Evolutionary conservation across 1,284 basidiomycete genomes (phyloP).

Genomic region (Malassezia dermatis): DNA sequence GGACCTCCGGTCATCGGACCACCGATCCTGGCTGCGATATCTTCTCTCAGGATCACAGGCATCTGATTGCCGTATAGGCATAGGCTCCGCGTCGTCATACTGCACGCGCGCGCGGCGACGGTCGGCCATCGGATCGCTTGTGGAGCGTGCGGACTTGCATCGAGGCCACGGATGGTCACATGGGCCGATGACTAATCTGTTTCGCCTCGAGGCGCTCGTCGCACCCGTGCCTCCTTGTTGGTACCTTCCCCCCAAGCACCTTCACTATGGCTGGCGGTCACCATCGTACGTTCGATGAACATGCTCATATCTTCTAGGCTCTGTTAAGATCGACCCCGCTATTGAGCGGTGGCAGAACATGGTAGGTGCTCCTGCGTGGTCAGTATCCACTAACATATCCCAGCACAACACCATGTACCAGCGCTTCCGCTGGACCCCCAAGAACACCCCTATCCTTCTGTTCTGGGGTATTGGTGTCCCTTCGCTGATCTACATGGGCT

Average conservation of each 20-base stretch:
- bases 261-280: slow-evolving; percentile 37
- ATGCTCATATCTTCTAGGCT: slow-evolving; percentile 20
- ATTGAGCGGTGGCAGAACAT: slow-evolving; percentile 42
- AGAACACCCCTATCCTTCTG: slow-evolving; percentile 24
- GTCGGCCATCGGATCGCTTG: background rate
- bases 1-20: background rate
- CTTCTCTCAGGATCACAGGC: background rate
- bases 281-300: slow-evolving; percentile 21
- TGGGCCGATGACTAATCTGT: background rate
- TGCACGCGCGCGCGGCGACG: background rate
- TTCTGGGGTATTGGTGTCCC: slow-evolving; percentile 34
- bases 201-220: background rate
- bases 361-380: slow-evolving; percentile 14
- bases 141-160: background rate
- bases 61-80: background rate
- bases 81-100: slow-evolving; percentile 4
- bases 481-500: slow-evolving; percentile 23
- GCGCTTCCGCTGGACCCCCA: slow-evolving; percentile 34
- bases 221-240: background rate
- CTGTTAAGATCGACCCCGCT: slow-evolving; percentile 41
- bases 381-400: background rate
- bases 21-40: background rate
- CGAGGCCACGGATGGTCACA: background rate
- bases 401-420: slow-evolving; percentile 44
- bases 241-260: background rate